Evolutionary conservation across 2,329 filamentous ascomycete genomes (phyloP).

Genomic region (Salinomyces thailandicus): DNA sequence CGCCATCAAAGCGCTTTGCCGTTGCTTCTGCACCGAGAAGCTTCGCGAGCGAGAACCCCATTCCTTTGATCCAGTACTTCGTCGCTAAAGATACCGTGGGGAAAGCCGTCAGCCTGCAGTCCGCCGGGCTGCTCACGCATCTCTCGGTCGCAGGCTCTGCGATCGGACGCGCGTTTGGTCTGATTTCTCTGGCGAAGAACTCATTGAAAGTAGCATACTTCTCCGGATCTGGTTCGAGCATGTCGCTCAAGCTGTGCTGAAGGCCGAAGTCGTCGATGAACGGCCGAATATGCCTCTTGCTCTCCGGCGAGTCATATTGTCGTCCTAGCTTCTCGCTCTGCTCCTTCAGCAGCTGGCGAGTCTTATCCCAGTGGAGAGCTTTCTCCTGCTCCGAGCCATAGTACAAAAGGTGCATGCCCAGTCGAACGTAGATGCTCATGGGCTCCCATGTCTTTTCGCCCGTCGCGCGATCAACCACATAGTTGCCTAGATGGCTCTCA

Average conservation of each 20-base stretch:
- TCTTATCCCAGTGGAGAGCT: constrained; percentile 27
- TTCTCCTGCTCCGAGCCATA: constrained; percentile 32
- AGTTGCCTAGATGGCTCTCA: constrained; percentile 33
- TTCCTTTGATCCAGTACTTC: constrained; percentile 36
- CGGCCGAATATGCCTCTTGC: constrained; percentile 29
- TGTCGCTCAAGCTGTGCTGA: constrained; percentile 22
- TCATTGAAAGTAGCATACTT: constrained; percentile 35
- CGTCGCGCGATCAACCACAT: constrained; percentile 32
- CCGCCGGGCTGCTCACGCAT: constrained; percentile 27
- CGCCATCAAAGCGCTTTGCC: constrained; percentile 27
- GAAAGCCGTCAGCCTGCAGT: constrained; percentile 31
- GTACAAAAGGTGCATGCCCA: constrained; percentile 36
- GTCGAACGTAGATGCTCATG: constrained; percentile 34
- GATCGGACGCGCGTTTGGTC: constrained; percentile 27
- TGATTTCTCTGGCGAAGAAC: constrained; percentile 33
- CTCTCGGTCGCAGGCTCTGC: constrained; percentile 26
- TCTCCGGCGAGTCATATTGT: constrained; percentile 30
- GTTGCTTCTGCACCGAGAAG: constrained; percentile 22
- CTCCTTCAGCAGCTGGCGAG: constrained; percentile 25
- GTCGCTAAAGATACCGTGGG: constrained; percentile 30
- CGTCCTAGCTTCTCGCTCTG: constrained; percentile 33
- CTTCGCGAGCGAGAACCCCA: constrained; percentile 28
- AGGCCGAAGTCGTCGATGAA: constrained; percentile 33
- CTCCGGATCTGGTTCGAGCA: constrained; percentile 28
- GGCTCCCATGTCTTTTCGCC: constrained; percentile 32